Conservation (phyloP, 1,139 yeast species). For the Kodamaea sp. region DNA sequence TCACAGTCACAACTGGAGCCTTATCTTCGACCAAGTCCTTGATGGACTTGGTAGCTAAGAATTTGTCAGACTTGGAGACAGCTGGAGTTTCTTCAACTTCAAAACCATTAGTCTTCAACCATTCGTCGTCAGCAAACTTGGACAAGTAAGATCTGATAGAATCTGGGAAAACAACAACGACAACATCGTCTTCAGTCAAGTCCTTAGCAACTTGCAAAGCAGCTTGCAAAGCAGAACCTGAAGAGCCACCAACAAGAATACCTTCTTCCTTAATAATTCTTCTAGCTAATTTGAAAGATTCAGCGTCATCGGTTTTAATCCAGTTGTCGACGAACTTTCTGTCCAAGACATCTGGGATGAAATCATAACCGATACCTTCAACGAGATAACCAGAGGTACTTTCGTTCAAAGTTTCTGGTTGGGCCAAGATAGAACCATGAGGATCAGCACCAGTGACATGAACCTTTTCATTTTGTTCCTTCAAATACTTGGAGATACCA, state of each 20-base stretch:
- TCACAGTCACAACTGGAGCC: constrained; percentile 79
- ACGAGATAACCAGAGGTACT: constrained; percentile 66
- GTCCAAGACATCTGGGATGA: constrained; percentile 76
- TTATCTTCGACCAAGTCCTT: constrained; percentile 60
- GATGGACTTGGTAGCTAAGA: constrained; percentile 48
- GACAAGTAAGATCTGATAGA: constrained; percentile 83
- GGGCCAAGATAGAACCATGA: constrained; percentile 79
- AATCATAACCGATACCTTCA: constrained; percentile 91
- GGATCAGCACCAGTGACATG: constrained; percentile 82
- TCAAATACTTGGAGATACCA: constrained; percentile 75
- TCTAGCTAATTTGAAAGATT: constrained; percentile 77
- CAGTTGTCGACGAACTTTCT: constrained; percentile 68
- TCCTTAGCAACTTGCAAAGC: constrained; percentile 69
- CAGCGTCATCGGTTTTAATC: constrained; percentile 85
- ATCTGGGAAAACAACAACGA: constrained; percentile 85
- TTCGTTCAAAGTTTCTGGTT: constrained; percentile 70
- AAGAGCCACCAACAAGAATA: constrained; percentile 82
- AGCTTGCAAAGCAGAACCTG: constrained; percentile 83
- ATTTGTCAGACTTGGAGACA: constrained; percentile 50
- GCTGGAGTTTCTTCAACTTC: constrained; percentile 47
- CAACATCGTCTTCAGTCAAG: constrained; percentile 67
- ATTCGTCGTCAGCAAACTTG: constrained; percentile 87
- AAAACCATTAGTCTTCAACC: constrained; percentile 82
- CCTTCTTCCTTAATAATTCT: constrained; percentile 85
- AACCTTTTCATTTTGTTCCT: constrained; percentile 63